Evolutionary conservation across 1,139 yeast species (phyloP).

Genomic region (Eremothecium sinecaudum): DNA sequence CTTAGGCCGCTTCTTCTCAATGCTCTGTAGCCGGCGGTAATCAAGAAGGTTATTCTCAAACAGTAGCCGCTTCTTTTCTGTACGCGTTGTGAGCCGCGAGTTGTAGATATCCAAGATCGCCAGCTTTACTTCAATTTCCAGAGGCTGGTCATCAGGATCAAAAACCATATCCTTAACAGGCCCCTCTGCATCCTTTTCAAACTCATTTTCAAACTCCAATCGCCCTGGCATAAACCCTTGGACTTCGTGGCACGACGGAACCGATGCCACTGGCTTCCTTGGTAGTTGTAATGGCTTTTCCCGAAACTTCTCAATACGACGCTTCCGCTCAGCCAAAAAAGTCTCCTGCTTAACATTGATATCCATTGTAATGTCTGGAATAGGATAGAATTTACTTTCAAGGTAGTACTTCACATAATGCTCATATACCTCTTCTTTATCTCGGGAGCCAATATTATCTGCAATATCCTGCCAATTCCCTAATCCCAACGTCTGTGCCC

Average conservation of each 20-base stretch:
- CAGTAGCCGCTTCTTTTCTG: constrained; percentile 80
- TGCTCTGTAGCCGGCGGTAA: constrained; percentile 49
- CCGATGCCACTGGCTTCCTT: constrained; percentile 80
- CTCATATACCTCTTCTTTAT: constrained; percentile 80
- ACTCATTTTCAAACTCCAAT: constrained; percentile 89
- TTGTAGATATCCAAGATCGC: constrained; percentile 83
- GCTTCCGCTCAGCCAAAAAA: constrained; percentile 59
- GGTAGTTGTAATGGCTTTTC: constrained; percentile 72
- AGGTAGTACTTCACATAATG: constrained; percentile 72
- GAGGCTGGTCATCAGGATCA: constrained; percentile 83
- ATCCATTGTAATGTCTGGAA: constrained; percentile 67
- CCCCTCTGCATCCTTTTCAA: constrained; percentile 92
- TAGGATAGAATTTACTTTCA: constrained; percentile 63
- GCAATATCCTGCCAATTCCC: constrained; percentile 98
- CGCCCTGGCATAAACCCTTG: constrained; percentile 99
- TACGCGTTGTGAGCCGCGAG: constrained; percentile 79
- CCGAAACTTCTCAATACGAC: constrained; percentile 60
- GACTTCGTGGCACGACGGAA: constrained; percentile 91
- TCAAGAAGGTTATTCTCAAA: constrained; percentile 72
- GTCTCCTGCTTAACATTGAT: constrained; percentile 60
- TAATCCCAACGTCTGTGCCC: constrained; percentile 81
- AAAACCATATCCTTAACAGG: constrained; percentile 91
- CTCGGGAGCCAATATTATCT: constrained; percentile 87
- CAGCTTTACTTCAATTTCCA: constrained; percentile 81
- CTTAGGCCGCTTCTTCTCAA: constrained; percentile 70